A percentile compares a stretch with the other conserved stretches of the same genome.
These are phyloP conservation scores for Pestalotiopsis sp. DNA, from an alignment of 2,329 filamentous ascomycete species.

Conservation along the genomic window DNA sequence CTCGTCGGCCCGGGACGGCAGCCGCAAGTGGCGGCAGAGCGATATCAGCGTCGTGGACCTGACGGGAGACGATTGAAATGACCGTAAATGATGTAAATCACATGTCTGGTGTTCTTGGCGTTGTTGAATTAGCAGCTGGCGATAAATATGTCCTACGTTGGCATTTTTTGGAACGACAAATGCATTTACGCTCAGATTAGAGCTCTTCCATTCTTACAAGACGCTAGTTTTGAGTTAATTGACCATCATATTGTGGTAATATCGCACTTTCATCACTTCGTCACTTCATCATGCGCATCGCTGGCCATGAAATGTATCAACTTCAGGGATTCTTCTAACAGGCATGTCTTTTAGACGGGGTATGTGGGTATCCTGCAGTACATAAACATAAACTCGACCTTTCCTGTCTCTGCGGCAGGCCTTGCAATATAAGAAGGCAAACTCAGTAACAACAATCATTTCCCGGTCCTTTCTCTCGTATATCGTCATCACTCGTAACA, in stretches of 20 bases:
- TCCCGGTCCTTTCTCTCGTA: conserved; percentile 1
- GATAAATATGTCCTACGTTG: background rate
- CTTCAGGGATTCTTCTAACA: background rate
- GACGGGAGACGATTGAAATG: conserved; percentile 28
- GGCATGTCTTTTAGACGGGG: background rate
- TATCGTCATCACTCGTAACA: conserved; percentile 12
- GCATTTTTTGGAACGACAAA: background rate
- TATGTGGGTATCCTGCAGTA: conserved; percentile 14
- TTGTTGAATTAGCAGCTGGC: background rate
- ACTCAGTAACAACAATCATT: background rate
- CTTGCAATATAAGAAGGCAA: background rate
- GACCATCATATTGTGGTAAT: too few species aligned
- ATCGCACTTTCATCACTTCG: too few species aligned
- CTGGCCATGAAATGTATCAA: background rate
- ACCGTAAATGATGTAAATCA: background rate
- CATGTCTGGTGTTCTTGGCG: background rate
- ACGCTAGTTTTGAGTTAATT: too few species aligned
- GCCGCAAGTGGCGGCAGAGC: conserved; percentile 29
- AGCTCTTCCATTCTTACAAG: too few species aligned
- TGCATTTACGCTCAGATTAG: too few species aligned
- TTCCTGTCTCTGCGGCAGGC: background rate
- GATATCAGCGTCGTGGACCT: conserved; percentile 34
- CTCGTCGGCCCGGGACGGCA: background rate
- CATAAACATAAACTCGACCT: background rate
- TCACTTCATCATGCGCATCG: too few species aligned